A percentile compares a stretch with the other conserved stretches of the same genome.
Evolutionary conservation across 1,139 yeast species (phyloP).

Genomic region (Saccharomyces hybrid): DNA sequence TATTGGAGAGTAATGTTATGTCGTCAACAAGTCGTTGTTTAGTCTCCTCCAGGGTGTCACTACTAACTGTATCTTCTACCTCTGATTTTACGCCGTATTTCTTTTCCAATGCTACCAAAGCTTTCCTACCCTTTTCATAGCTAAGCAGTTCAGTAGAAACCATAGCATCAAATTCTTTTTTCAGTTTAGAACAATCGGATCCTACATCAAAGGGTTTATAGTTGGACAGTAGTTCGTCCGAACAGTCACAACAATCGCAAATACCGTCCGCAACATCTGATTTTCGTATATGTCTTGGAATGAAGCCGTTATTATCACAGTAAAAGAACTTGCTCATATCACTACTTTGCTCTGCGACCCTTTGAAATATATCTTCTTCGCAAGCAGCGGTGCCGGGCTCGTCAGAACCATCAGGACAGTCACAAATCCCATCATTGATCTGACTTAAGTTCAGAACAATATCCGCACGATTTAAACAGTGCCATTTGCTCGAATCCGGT

Average conservation of each 20-base stretch:
- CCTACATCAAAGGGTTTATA: conserved; percentile 21
- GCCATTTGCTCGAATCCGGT: conserved; percentile 43
- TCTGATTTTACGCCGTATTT: conserved; percentile 20
- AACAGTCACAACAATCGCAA: conserved; percentile 97
- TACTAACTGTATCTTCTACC: conserved; percentile 4
- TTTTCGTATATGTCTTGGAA: conserved; percentile 44
- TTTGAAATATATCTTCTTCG: conserved; percentile 27
- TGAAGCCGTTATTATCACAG: conserved; percentile 71
- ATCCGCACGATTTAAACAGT: conserved; percentile 59
- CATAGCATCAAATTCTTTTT: conserved; percentile 33
- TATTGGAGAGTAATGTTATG: conserved; percentile 6
- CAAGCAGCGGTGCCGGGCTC: conserved; percentile 96
- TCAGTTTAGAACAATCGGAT: conserved; percentile 46
- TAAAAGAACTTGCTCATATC: conserved; percentile 40
- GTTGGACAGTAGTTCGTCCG: conserved; percentile 56
- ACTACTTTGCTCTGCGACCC: neutral
- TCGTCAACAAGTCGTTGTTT: conserved; percentile 2
- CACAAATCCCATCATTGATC: conserved; percentile 85
- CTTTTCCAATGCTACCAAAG: conserved; percentile 23
- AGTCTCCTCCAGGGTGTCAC: conserved; percentile 1
- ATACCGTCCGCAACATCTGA: conserved; percentile 78
- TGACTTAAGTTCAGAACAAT: conserved; percentile 51
- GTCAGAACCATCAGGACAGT: conserved; percentile 96
- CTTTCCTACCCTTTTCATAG: conserved; percentile 23
- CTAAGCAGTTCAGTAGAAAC: conserved; percentile 24